These are phyloP conservation scores for Beauveria australis DNA, from an alignment of 2,329 filamentous ascomycete genomes.

Conservation along the genomic window DNA sequence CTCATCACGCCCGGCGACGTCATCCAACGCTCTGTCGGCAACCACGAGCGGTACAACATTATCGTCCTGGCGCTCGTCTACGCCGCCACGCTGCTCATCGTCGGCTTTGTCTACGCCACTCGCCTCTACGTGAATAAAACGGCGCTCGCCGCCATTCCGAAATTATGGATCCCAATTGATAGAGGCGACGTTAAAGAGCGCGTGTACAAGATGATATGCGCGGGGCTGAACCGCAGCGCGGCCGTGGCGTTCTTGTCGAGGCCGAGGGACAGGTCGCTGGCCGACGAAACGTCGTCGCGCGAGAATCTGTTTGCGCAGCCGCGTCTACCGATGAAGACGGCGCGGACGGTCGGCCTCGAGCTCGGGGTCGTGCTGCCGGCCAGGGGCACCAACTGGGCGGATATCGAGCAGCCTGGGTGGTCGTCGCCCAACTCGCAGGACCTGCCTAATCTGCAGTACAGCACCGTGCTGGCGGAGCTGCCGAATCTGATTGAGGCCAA, in stretches of 20 bases:
- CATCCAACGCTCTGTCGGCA: slow-evolving; percentile 66
- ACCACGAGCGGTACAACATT: slow-evolving; percentile 65
- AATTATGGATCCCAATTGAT: slow-evolving; percentile 76
- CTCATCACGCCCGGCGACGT: slow-evolving; percentile 73
- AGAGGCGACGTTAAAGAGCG: slow-evolving; percentile 70
- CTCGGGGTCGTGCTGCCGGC: slow-evolving; percentile 40
- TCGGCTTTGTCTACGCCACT: slow-evolving; percentile 69
- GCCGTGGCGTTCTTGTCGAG: slow-evolving; percentile 70
- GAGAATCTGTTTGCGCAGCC: slow-evolving; percentile 20
- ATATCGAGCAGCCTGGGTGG: slow-evolving; percentile 85
- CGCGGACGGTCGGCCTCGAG: slow-evolving; percentile 27
- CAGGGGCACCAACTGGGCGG: slow-evolving; percentile 60
- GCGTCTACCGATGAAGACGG: slow-evolving; percentile 17
- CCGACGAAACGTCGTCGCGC: not conserved
- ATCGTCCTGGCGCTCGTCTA: slow-evolving; percentile 74
- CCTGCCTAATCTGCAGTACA: slow-evolving; percentile 74
- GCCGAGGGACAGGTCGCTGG: slow-evolving; percentile 38
- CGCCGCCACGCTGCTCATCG: slow-evolving; percentile 60
- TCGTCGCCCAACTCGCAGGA: slow-evolving; percentile 68
- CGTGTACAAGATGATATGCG: slow-evolving; percentile 68
- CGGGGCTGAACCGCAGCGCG: slow-evolving; percentile 67
- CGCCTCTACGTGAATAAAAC: slow-evolving; percentile 82
- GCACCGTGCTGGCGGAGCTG: slow-evolving; percentile 71
- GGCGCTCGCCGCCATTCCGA: slow-evolving; percentile 74
- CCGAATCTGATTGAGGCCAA: slow-evolving; percentile 88